Evolutionary conservation across 2,329 filamentous ascomycete species (phyloP), one percentile per base, ranked within the genome.

Genomic region (Hypoxylon sp.): DNA sequence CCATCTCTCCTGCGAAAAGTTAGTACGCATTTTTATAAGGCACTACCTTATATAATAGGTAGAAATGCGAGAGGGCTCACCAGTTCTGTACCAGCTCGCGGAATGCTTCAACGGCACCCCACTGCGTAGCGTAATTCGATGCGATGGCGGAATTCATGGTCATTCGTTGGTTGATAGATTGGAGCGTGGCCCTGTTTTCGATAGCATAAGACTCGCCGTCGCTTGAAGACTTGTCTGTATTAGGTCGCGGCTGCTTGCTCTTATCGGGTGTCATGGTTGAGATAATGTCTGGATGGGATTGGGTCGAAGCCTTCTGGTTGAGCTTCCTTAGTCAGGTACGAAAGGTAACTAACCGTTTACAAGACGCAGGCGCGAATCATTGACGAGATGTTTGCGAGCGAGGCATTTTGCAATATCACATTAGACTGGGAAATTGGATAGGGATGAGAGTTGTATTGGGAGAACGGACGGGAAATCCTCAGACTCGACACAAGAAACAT

Each of bases 1-100:
- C 55, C 76, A 49, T 79, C 76, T 63, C 73, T 69, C 78, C 76
- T 79, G 54, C 6, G 4, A 25, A 7, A 31, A 37, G 50, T 69
- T 27, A 68, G 58, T 17, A 13, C 6, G 7, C 44, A 31, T 5
- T 53, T 8, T n/a, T 14, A 33, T 17, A 44, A 22, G 25, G 25
- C 4, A 25, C 25, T 25, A 25, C 25, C 25, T 25, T 25, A 25
- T 25, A 25, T 25, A 68, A 31, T n/a, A n/a, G n/a, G n/a, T 11
- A 25, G 22, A 37, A 17, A 6, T 46, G 33, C 4, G 17, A 44
- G 53, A 27, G 13, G 35, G 56, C 69, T 49, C 68, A 77, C 79
- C 77, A 80, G 63, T 79, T 79, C 51, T 79, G 77, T 20, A 79
- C 68, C 2, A 80, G 61, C 65, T 80, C 79, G 14, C 77, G 73